Percentiles rank a stretch among this genome's conserved stretches.
Evolutionary conservation across 2,329 filamentous ascomycete genomes (phyloP).

Genomic region (Hypoxylon sp.): DNA sequence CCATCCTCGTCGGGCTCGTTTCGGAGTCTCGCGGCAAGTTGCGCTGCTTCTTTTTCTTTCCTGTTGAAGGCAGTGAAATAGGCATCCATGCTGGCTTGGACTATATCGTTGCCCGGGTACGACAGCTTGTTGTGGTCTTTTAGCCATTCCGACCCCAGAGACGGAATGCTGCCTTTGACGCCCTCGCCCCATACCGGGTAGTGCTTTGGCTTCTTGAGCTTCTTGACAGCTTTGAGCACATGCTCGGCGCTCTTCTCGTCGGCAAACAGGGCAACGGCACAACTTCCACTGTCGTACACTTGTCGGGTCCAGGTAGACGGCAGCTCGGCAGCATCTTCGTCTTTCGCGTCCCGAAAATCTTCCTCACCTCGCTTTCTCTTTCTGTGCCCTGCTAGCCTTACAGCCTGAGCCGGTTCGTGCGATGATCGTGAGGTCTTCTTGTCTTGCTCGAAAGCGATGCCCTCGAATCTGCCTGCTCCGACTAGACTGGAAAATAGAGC

Average conservation of each 20-base stretch:
- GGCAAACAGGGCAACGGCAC: constrained; percentile 82
- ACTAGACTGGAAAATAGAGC: constrained; percentile 77
- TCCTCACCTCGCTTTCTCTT: constrained; percentile 58
- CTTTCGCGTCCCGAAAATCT: constrained; percentile 53
- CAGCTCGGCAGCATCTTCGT: constrained; percentile 67
- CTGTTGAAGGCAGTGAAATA: constrained; percentile 85
- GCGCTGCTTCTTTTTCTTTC: constrained; percentile 71
- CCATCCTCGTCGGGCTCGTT: constrained; percentile 92
- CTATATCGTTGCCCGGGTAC: constrained; percentile 70
- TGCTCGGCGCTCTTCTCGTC: constrained; percentile 80
- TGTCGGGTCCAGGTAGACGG: constrained; percentile 77
- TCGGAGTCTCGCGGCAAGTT: constrained; percentile 69
- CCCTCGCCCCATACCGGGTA: constrained; percentile 74
- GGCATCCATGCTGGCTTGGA: constrained; percentile 80
- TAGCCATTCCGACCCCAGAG: constrained; percentile 64
- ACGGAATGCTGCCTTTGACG: constrained; percentile 62
- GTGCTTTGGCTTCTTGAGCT: constrained; percentile 65
- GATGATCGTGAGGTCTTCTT: constrained; percentile 50
- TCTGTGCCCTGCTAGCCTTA: constrained; percentile 53
- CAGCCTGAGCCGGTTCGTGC: constrained; percentile 55
- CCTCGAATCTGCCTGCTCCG: constrained; percentile 79
- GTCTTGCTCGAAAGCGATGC: constrained; percentile 75
- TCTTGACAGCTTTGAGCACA: constrained; percentile 77
- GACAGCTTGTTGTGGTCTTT: constrained; percentile 74
- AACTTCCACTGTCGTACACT: constrained; percentile 76